Base-by-base conservation (phyloP, 2,329 filamentous ascomycete species). In the Penicillium sp. region DNA sequence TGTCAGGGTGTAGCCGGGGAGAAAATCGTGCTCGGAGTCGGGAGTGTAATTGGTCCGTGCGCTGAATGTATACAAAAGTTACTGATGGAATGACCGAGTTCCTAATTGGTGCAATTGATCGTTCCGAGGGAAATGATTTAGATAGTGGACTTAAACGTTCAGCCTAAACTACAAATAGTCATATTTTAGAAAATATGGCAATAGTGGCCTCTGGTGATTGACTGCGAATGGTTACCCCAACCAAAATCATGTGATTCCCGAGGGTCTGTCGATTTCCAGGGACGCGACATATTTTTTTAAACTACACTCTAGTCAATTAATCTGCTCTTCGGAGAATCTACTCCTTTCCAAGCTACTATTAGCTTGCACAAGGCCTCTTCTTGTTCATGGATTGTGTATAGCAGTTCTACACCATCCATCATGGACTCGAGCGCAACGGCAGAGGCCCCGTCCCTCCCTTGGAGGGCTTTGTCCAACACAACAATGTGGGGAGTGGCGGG, bases 401-500 rank as follows among this genome's bases (percentile, higher is more conserved):
- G 59, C 61, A 39, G 40, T 46, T 49, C 52, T 48, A 64, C 64
- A 64, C 64, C 58, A 58, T 65, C 58, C 65, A 67, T 61, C 56
- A 76, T 74, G 72, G 74, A 74, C 63, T 67, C 73, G 60, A 71
- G 71, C 64, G 71, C 70, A 66, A 78, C 77, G 53, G 67, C 70
- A 32, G 76, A 79, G 52, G 66, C 64, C 56, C 77, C 77, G 53
- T 78, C 76, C 52, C 63, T 73, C 51, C 69, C 75, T 46, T 92
- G 89, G 88, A 88, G 89, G 60, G 76, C 86, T 53, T 82, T 83
- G 35, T 95, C 92, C n/a, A 81, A 86, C 50, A 77, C 86, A 60
- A 82, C 89, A 37, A 90, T 96, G 82, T 87, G 89, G 65, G 74
- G 87, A 11, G 87, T 90, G 0, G 89, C 87, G 46, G 75, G 86